Conservation (phyloP, 2,329 filamentous ascomycete species). For the Parastagonospora nodorum region DNA sequence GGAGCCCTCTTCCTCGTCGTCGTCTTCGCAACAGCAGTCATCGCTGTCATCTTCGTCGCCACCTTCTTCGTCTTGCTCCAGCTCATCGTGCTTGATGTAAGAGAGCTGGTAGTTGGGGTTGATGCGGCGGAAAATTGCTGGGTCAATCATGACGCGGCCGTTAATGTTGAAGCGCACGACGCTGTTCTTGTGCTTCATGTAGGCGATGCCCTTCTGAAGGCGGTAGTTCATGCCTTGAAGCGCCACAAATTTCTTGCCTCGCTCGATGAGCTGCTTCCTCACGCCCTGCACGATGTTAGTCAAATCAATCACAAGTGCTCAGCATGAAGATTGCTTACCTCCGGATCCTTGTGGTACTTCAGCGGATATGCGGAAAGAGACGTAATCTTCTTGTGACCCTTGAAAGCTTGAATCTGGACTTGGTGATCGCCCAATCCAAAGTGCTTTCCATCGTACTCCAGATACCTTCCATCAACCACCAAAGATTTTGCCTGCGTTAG, state of each 20-base stretch:
- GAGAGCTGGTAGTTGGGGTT: slow-evolving; percentile 85
- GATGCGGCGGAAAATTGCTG: slow-evolving; percentile 78
- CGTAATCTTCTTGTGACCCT: slow-evolving; percentile 81
- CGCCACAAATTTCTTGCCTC: slow-evolving; percentile 82
- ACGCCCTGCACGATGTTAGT: slow-evolving; percentile 50
- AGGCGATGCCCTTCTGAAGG: slow-evolving; percentile 81
- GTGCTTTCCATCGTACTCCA: slow-evolving; percentile 86
- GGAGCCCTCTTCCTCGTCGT: slow-evolving; percentile 23
- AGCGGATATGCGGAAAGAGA: slow-evolving; percentile 78
- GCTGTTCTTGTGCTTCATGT: slow-evolving; percentile 78
- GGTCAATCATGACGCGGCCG: slow-evolving; percentile 86
- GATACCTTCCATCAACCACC: slow-evolving; percentile 74
- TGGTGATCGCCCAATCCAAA: slow-evolving; percentile 77
- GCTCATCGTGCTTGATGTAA: slow-evolving; percentile 72
- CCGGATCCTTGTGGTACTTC: slow-evolving; percentile 76
- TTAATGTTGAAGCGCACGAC: slow-evolving; percentile 83
- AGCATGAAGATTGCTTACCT: slow-evolving; percentile 26
- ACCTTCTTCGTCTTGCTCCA: slow-evolving; percentile 61
- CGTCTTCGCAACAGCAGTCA: slow-evolving; percentile 35
- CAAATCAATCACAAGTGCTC: background rate
- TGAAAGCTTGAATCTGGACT: slow-evolving; percentile 74
- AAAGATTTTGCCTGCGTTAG: slow-evolving; percentile 74
- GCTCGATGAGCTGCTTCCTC: slow-evolving; percentile 70
- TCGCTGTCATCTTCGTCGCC: slow-evolving; percentile 57
- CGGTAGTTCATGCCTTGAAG: slow-evolving; percentile 85